phyloP scores from a whole-genome alignment of 2,329 filamentous ascomycete genomes.

The Diaporthe sp. region DNA sequence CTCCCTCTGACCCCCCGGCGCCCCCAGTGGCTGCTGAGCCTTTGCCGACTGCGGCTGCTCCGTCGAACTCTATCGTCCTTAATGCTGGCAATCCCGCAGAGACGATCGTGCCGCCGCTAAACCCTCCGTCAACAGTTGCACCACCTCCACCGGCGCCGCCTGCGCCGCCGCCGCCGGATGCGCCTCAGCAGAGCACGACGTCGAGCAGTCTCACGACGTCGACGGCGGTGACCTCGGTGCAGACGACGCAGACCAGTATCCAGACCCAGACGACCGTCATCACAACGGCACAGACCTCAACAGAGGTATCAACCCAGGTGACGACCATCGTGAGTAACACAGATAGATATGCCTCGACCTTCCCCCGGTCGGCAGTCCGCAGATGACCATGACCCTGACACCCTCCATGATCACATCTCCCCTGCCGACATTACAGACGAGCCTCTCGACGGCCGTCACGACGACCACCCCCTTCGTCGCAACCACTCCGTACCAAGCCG shows the following conservation, averaged over 20 bases:
- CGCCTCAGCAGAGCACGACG: background rate
- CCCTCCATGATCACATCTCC: conserved; percentile 20
- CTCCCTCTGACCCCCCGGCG: background rate
- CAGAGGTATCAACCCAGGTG: conserved; percentile 10
- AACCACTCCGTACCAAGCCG: background rate
- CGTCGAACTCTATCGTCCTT: conserved; percentile 21
- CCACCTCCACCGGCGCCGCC: conserved; percentile 1
- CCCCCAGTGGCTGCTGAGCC: conserved; percentile 9
- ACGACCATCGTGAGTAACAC: conserved; percentile 30
- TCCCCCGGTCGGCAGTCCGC: background rate
- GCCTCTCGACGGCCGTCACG: conserved; percentile 1
- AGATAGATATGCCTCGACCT: background rate
- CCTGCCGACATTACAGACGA: background rate
- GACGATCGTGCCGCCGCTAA: conserved; percentile 28
- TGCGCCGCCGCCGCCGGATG: background rate
- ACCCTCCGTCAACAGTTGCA: conserved; percentile 26
- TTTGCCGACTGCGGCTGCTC: conserved; percentile 7
- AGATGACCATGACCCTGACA: conserved; percentile 13
- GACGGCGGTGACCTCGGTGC: conserved; percentile 21
- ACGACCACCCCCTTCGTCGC: background rate
- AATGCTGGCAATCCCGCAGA: conserved; percentile 6
- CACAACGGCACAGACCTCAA: conserved; percentile 16
- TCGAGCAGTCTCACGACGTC: conserved; percentile 25
- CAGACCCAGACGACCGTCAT: conserved; percentile 17
- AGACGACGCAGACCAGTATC: conserved; percentile 19